Evolutionary conservation across 192 early-diverging fungal genomes (phyloP), one percentile per base, ranked within the genome.

Genomic region (Funneliformis geosporum): DNA sequence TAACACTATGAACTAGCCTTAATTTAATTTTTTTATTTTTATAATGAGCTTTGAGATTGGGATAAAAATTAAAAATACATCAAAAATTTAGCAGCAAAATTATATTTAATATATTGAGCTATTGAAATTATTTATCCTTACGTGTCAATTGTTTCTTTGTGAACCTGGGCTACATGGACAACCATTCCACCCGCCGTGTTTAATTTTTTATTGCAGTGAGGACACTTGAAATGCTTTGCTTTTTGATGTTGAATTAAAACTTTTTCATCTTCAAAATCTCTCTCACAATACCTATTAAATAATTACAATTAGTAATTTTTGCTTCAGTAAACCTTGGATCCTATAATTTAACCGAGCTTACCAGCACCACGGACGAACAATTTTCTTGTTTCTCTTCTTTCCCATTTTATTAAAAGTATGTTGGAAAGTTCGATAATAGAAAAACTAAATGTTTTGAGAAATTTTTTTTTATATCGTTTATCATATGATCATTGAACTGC

Each of bases 221-320:
- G 84, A 81, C 97, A 99, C 80, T 97, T 96, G 87, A 97, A 97
- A 81, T 99, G 97, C 84, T 94, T 95, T 43, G 94, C 93, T 83
- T 91, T 91, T 82, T 98, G 97, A 84, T 99, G 97, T 75, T 95
- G 89, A 42, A 99, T 90, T 65, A 99, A 87, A 9, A 96, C 92
- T 79, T 95, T 96, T 76, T 97, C 96, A 83, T 97, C 96, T 73
- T 97, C 95, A 83, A 99, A 99, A 75, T 96, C 94, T 71, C 94
- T 88, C 72, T 97, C 95, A 83, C 97, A 99, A 84, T 99, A 97
- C 97, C 91, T 90, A 73, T 46, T 55, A 11, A n/a, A 9, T 0
- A 55, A 79, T 28, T 43, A 74, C 43, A 12, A 43, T 28, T 59
- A 5, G 27, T 40, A 21, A 72, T 27, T 18, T 73, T 68, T 27